phyloP scores from a whole-genome alignment of 805 yeast species.

The Candida anglica region DNA sequence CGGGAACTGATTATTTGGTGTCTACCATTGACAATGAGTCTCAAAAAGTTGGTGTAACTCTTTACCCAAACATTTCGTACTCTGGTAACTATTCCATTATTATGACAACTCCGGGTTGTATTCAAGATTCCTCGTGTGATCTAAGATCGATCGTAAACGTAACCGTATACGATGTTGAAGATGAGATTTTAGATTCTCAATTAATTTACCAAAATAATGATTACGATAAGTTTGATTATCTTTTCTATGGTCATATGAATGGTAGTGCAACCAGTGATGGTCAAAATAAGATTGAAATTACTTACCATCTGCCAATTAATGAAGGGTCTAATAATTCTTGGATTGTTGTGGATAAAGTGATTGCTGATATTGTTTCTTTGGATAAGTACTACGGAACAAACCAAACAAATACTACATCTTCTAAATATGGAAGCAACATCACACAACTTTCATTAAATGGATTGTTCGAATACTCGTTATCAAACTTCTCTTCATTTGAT shows the following conservation, averaged over 20 bases:
- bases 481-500: conserved; percentile 52
- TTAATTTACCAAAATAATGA: conserved; percentile 77
- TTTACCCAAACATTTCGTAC: conserved; percentile 64
- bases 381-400: conserved; percentile 33
- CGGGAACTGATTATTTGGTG: conserved; percentile 32
- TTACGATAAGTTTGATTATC: conserved; percentile 72
- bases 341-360: conserved; percentile 70
- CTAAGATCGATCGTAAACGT: conserved; percentile 77
- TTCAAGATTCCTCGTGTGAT: conserved; percentile 59
- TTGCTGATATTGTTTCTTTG: conserved; percentile 44
- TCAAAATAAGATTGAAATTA: conserved; percentile 25
- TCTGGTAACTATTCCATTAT: conserved; percentile 73
- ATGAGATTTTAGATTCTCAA: conserved; percentile 36
- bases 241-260: conserved; percentile 67
- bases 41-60: conserved; percentile 43
- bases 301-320: conserved; percentile 20
- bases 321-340: conserved; percentile 26
- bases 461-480: conserved; percentile 73
- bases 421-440: conserved; percentile 10
- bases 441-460: conserved; percentile 55
- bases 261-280: conserved; percentile 28
- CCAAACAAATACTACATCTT: conserved; percentile 13
- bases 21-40: conserved; percentile 16
- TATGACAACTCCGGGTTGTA: conserved; percentile 87
- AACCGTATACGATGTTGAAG: conserved; percentile 51